Evolutionary conservation across 805 yeast species (phyloP), one percentile per base, ranked within the genome.

Genomic region (Zygosaccharomyces siamensis): DNA sequence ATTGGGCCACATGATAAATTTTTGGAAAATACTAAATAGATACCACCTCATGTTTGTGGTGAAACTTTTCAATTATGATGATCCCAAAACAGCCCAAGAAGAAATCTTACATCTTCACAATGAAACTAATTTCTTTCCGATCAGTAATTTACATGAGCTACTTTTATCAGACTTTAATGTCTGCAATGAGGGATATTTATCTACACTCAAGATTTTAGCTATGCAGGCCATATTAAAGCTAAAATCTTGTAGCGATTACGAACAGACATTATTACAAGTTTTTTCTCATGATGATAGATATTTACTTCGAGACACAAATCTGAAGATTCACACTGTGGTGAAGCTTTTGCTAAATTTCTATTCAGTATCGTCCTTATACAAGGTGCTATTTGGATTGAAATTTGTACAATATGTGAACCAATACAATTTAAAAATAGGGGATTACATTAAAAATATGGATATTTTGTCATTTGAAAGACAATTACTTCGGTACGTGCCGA

Each of bases 361-460:
- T 27, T 51, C 60, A 1, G 27, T 55, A 7, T 32, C 56, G 28
- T 56, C 64, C 3, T 44, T 44, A 5, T 52, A 45, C 24, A 63
- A 59, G 48, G 48, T 53, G 3, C 44, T 63, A 11, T 61, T 62
- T 40, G 68, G 66, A 3, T 38, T 66, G 42, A 66, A 66, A 50
- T 57, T 65, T 49, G 47, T 64, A 16, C 64, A 65, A 43, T 65
- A 64, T 26, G 46, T 61, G n/a, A 43, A 46, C 14, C 59, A 58
- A 37, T 64, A 51, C 44, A 53, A 59, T 14, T 46, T 64, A 12
- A 27, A 46, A 7, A 60, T 61, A 39, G 54, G 54, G 10, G 28
- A 43, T 4, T 64, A 54, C 35, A 56, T 65, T 28, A 63, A 58
- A 26, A 61, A 62, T 33, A 52, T 60, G 47, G 47, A 50, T 20